Evolutionary conservation across 495 filamentous ascomycete genomes (phyloP), one percentile per base, ranked within the genome.

Genomic region (Copromyces sp.): DNA sequence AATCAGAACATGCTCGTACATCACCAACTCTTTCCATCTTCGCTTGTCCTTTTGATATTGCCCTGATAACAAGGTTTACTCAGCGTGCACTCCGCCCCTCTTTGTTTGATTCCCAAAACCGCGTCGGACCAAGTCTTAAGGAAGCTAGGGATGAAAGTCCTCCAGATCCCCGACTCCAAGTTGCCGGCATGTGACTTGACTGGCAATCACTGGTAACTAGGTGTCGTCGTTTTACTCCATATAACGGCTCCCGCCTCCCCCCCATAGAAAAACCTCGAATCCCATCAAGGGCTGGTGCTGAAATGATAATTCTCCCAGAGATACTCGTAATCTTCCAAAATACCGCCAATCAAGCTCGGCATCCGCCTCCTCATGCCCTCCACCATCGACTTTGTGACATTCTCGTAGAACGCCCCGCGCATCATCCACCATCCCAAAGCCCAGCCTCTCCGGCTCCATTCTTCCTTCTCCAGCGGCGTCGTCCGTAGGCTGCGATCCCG

Each of bases 261-360:
- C 47, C 47, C 24, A 24, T 24, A 24, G 24, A 14, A 17, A 59
- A 59, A 59, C 4, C 4, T 7, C 29, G 47, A 14, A 14, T 14
- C 70, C 65, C 16, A 35, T 83, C 73, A 86, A 17, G 80, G 74
- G 44, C 81, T 83, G 12, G 84, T 86, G 76, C 84, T 86, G 81
- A 98, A 98, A 81, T 99, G 95, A 78, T 97, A 98, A 70, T 97
- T 92, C 82, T 98, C 95, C 95, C 95, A 99, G 17, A 99, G 85
- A 78, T 95, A 98, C 79, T 96, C 93, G 77, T 98, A 98, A 78
- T 99, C 96, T 79, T 97, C 94, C 71, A 98, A 77, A 32, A 99
- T 87, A 70, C 90, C 94, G 1, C 88, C 89, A 17, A 98, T 84
- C 75, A 98, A 82, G 75, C 91, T 90, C 69, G 96, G 86, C 78